These are phyloP conservation scores for Silene uniflora DNA, from an alignment of 148 eudicot genomes.

Conservation along the genomic window DNA sequence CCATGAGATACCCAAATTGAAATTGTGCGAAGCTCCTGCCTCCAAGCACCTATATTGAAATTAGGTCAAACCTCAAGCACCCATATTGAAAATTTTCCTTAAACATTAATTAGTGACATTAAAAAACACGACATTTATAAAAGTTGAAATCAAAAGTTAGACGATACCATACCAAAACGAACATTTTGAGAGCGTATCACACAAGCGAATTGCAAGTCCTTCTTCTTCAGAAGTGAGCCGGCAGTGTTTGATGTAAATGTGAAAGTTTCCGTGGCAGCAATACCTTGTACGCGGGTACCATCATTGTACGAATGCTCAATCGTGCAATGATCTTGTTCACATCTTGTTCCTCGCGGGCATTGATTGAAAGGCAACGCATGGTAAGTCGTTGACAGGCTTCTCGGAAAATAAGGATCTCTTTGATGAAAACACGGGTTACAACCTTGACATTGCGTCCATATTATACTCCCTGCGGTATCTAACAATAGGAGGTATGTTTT, in stretches of 20 bases:
- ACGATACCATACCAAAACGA: not conserved
- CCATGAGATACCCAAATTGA: no score
- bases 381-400: not conserved
- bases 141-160: no score
- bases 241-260: not conserved
- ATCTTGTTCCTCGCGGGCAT: not conserved
- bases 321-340: slow-evolving; percentile 4
- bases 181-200: not conserved
- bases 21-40: no score
- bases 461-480: not conserved
- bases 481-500: not conserved
- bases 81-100: no score
- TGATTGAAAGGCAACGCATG: not conserved
- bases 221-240: no score
- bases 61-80: no score
- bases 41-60: no score
- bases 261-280: not conserved
- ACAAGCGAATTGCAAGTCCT: not conserved
- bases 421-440: no score
- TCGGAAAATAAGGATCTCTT: not conserved
- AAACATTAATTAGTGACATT: no score
- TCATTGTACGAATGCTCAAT: not conserved
- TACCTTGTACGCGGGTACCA: not conserved
- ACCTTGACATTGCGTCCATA: no score
- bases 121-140: no score